Base-by-base conservation (phyloP, 208 protist genomes). In the Trypanosoma caninum region DNA sequence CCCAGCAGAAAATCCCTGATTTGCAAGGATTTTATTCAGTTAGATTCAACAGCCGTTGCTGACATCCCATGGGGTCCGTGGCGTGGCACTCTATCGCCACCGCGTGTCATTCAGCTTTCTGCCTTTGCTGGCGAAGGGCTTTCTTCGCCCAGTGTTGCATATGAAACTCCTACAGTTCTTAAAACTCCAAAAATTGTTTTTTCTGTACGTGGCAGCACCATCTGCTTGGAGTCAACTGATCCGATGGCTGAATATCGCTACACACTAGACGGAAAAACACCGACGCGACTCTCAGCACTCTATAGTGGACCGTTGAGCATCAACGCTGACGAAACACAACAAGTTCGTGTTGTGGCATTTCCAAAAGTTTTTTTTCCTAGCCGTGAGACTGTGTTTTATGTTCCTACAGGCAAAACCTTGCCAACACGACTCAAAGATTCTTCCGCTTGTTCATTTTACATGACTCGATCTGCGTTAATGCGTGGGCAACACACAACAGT, bases 211-310 rank as follows among this genome's bases (percentile, higher is more conserved):
- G 59, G 53, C 14, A 54, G 38, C 20, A 67, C 54, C 1, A 25
- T 79, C 48, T 60, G 34, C 16, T 37, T 80, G 20, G 59, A 65
- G 13, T 58, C 66, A 10, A 53, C 55, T 10, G 54, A 48, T 4
- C 46, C 48, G 42, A 52, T 67, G 59, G 57, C 64, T 0, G 70
- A 76, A 30, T 65, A 80, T 11, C 68, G 60, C 50, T 86, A 86
- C 69, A 82, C 79, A 14, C 34, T 80, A 0, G 69, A 86, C 61
- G 79, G 79, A 31, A 76, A 28, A 34, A 50, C 59, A 14, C 78
- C 78, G 11, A 70, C 66, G 20, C 11, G 11, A 20, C 27, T 10
- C 4, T 54, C 51, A 10, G 20, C 50, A 20, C 45, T 74, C 18
- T 76, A 75, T 61, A 40, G 27, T 2, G 46, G 54, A 41, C 56